Percentiles rank a stretch among this genome's conserved stretches.
These are phyloP conservation scores for Neonectria sp. DNA, from an alignment of 2,329 filamentous ascomycete genomes.

Conservation along the genomic window DNA sequence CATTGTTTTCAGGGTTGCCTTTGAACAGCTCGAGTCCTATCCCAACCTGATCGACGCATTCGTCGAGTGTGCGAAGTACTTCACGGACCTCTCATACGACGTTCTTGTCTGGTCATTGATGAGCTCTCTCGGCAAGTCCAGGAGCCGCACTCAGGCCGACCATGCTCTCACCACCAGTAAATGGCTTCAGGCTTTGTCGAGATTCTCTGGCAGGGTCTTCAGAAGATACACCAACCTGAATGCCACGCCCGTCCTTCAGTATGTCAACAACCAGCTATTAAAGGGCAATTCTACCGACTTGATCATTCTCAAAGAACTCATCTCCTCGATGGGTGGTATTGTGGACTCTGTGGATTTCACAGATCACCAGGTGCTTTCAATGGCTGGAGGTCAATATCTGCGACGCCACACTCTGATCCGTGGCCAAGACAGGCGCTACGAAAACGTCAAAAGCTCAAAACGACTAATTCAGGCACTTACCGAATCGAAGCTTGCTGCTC, in stretches of 20 bases:
- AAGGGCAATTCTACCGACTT: constrained; percentile 90
- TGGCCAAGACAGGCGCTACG: constrained; percentile 86
- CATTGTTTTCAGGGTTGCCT: constrained; percentile 89
- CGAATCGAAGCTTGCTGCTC: constrained; percentile 83
- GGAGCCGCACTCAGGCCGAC: constrained; percentile 74
- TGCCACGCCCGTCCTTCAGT: constrained; percentile 87
- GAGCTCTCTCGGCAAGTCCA: constrained; percentile 76
- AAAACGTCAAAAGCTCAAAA: constrained; percentile 80
- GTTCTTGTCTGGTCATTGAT: constrained; percentile 94
- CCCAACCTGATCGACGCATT: constrained; percentile 95
- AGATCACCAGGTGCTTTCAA: constrained; percentile 87
- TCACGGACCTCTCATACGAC: constrained; percentile 93
- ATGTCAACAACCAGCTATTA: constrained; percentile 87
- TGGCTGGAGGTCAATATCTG: constrained; percentile 87
- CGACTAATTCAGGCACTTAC: constrained; percentile 85
- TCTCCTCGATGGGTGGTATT: constrained; percentile 94
- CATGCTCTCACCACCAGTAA: constrained; percentile 84
- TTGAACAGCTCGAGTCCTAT: constrained; percentile 94
- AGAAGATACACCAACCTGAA: constrained; percentile 88
- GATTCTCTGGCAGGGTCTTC: constrained; percentile 93
- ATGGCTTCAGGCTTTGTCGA: constrained; percentile 91
- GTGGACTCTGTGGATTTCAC: constrained; percentile 90
- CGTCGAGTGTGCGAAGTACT: constrained; percentile 94
- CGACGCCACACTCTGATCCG: constrained; percentile 85
- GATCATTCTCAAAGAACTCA: constrained; percentile 91